Evolutionary conservation across 768 basidiomycete species (phyloP).

Genomic region (Lactarius indigo): DNA sequence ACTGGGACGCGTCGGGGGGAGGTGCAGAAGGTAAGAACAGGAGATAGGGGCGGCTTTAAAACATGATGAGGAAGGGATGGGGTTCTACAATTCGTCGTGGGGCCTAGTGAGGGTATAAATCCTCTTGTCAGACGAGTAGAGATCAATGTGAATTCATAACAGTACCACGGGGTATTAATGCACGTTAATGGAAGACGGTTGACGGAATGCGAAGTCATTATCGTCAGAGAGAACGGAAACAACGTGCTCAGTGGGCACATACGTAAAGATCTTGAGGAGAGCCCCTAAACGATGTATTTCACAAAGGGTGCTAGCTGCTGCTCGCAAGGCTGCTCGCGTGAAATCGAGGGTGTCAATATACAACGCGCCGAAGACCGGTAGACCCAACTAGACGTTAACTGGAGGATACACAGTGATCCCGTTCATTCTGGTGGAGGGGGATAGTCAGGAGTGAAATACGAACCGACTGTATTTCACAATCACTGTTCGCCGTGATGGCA

Average conservation of each 20-base stretch:
- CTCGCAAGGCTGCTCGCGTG: background rate
- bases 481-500: background rate
- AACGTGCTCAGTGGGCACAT: background rate
- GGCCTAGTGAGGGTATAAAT: background rate
- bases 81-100: background rate
- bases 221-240: background rate
- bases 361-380: background rate
- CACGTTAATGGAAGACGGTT: background rate
- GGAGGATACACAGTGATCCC: background rate
- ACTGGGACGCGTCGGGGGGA: background rate
- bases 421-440: background rate
- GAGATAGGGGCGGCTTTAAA: background rate
- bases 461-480: background rate
- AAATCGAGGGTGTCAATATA: background rate
- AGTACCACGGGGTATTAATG: background rate
- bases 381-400: background rate
- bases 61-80: background rate
- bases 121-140: background rate
- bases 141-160: background rate
- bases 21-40: background rate
- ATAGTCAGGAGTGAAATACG: background rate
- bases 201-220: too few relatives aligned
- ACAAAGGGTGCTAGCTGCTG: background rate
- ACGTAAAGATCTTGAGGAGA: background rate
- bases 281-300: background rate